A percentile compares a stretch with the other conserved stretches of the same genome.
phyloP scores from a whole-genome alignment of 1,284 basidiomycete genomes.

The Microbotryomycetes sp. region DNA sequence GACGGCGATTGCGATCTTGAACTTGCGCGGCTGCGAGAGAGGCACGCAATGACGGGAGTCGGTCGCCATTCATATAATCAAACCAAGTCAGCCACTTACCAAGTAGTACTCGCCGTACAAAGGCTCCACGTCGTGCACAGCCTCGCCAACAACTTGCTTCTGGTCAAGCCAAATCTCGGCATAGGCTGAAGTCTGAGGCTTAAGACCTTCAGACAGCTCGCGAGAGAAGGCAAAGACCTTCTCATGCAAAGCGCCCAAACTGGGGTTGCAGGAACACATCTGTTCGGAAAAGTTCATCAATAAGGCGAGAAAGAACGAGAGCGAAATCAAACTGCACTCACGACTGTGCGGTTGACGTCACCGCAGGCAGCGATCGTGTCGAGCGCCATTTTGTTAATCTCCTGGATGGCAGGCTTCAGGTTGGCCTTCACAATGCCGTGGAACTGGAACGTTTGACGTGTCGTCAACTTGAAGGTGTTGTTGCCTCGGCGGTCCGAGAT shows the following conservation, averaged over 20 bases:
- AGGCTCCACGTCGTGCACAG: conserved; percentile 88
- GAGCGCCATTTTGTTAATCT: conserved; percentile 83
- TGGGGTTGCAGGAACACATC: conserved; percentile 85
- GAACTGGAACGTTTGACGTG: conserved; percentile 99
- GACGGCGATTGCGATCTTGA: conserved; percentile 95
- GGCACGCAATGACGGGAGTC: background rate
- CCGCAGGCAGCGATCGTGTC: conserved; percentile 98
- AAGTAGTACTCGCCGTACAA: conserved; percentile 96
- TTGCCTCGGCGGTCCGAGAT: conserved; percentile 94
- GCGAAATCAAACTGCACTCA: conserved; percentile 5
- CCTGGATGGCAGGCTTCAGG: conserved; percentile 92
- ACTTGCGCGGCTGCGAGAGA: conserved; percentile 51
- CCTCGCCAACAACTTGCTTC: conserved; percentile 85
- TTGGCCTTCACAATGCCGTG: conserved; percentile 97
- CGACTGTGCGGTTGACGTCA: conserved; percentile 80
- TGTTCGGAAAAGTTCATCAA: conserved; percentile 40
- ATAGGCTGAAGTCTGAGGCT: conserved; percentile 88
- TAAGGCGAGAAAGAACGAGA: conserved; percentile 39
- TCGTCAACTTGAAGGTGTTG: conserved; percentile 95
- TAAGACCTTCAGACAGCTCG: conserved; percentile 73
- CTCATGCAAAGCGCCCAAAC: conserved; percentile 72
- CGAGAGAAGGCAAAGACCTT: conserved; percentile 84
- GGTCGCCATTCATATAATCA: background rate
- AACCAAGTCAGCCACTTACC: conserved; percentile 62
- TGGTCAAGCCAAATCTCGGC: conserved; percentile 99